Evolutionary conservation across 2,329 filamentous ascomycete genomes (phyloP).

Genomic region (Hyphodiscus sp.): DNA sequence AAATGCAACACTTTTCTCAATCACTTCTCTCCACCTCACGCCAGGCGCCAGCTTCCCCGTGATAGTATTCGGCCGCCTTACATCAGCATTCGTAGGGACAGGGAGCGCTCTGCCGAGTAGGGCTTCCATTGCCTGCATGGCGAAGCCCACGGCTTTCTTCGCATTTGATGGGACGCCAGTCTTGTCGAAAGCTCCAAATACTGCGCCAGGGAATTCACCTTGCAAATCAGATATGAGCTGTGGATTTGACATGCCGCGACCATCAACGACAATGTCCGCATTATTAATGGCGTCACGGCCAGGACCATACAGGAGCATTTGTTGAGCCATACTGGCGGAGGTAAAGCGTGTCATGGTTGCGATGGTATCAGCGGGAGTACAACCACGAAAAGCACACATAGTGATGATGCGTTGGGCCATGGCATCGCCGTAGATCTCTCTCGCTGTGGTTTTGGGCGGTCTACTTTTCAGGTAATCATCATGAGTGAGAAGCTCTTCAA

Average conservation of each 20-base stretch:
- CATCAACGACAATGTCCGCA: constrained; percentile 27
- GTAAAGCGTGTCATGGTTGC: constrained; percentile 29
- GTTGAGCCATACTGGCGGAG: constrained; percentile 28
- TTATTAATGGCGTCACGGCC: constrained; percentile 26
- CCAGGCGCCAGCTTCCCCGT: constrained; percentile 29
- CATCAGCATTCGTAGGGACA: constrained; percentile 28
- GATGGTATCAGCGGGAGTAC: constrained; percentile 25
- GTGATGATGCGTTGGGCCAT: constrained; percentile 25
- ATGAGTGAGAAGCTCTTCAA: constrained; percentile 25
- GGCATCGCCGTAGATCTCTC: constrained; percentile 28
- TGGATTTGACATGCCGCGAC: constrained; percentile 27
- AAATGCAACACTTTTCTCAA: constrained; percentile 29
- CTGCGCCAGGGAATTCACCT: constrained; percentile 25
- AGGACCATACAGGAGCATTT: constrained; percentile 27
- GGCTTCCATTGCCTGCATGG: constrained; percentile 32
- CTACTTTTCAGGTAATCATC: constrained; percentile 23
- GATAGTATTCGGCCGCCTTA: constrained; percentile 29
- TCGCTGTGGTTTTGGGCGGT: constrained; percentile 29
- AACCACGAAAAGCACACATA: constrained; percentile 24
- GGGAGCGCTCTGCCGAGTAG: constrained; percentile 28
- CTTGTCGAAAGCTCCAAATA: constrained; percentile 26
- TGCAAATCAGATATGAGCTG: constrained; percentile 26
- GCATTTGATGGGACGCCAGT: constrained; percentile 30
- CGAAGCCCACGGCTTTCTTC: constrained; percentile 31
- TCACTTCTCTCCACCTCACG: constrained; percentile 28